A percentile compares a stretch with the other conserved stretches of the same genome.
phyloP scores from a whole-genome alignment of 352 stramenopile species.

The Globisporangium heterothallicum region DNA sequence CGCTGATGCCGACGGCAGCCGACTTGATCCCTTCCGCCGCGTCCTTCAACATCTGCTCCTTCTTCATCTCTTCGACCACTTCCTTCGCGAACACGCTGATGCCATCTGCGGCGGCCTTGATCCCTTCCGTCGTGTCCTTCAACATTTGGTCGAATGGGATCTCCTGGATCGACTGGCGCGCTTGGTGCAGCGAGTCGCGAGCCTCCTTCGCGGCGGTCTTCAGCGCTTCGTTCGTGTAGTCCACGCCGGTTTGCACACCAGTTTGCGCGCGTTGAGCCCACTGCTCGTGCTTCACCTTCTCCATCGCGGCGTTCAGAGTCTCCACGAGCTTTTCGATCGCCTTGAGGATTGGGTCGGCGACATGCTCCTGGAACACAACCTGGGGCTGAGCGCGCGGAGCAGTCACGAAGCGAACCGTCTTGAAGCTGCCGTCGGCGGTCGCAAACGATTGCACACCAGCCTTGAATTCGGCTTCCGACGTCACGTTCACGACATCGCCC shows the following conservation, averaged over 20 bases:
- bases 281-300: slow-evolving; percentile 80
- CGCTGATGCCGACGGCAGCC: slow-evolving; percentile 31
- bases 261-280: slow-evolving; percentile 57
- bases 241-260: slow-evolving; percentile 31
- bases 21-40: slow-evolving; percentile 9
- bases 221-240: slow-evolving; percentile 59
- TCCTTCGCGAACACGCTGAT: slow-evolving; percentile 77
- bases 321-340: slow-evolving; percentile 79
- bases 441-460: slow-evolving; percentile 59
- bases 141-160: slow-evolving; percentile 81
- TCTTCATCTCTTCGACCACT: slow-evolving; percentile 63
- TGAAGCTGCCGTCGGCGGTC: slow-evolving; percentile 22
- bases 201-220: slow-evolving; percentile 51
- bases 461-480: slow-evolving; percentile 58
- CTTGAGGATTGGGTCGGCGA: slow-evolving; percentile 74
- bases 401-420: slow-evolving; percentile 63
- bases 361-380: slow-evolving; percentile 72
- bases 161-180: slow-evolving; percentile 61
- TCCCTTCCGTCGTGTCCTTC: slow-evolving; percentile 68
- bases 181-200: slow-evolving; percentile 42
- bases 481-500: slow-evolving; percentile 66
- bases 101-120: slow-evolving; percentile 72
- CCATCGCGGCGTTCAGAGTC: slow-evolving; percentile 69
- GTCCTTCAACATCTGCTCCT: slow-evolving; percentile 15
- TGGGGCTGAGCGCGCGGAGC: slow-evolving; percentile 53